Conservation (phyloP, 108 stramenopile species). For the Skeletonema marinoi region DNA sequence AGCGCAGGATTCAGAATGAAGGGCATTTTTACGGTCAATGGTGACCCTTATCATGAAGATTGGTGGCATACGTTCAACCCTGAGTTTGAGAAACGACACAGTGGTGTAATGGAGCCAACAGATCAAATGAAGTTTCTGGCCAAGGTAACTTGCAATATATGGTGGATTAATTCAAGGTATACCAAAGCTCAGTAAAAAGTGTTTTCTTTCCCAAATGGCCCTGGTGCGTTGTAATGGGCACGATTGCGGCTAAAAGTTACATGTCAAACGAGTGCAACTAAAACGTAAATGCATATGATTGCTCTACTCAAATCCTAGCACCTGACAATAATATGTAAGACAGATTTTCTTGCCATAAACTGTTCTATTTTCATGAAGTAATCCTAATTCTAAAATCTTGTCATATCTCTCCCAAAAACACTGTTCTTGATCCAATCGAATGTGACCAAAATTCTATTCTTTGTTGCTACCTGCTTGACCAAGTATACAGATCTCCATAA, state of each 20-base stretch:
- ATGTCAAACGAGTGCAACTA: no score
- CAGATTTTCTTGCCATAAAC: no score
- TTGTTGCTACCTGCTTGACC: constrained; percentile 74
- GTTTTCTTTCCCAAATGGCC: no score
- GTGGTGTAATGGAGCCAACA: background rate
- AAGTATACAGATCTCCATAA: constrained; percentile 77
- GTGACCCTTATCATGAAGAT: constrained; percentile 40
- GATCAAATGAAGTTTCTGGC: constrained; percentile 22
- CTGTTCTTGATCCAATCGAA: constrained; percentile 76
- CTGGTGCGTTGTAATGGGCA: no score
- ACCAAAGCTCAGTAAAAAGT: background rate
- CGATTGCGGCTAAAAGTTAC: no score
- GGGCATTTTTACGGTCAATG: constrained; percentile 23
- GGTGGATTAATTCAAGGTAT: constrained; percentile 16
- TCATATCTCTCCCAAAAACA: constrained; percentile 65
- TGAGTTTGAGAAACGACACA: background rate
- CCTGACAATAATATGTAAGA: no score
- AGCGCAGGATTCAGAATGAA: constrained; percentile 22
- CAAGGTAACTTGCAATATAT: constrained; percentile 33
- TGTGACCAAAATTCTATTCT: constrained; percentile 62
- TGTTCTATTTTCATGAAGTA: no score
- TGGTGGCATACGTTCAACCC: constrained; percentile 18
- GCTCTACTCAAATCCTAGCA: no score
- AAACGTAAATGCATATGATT: no score
- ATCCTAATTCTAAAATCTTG: background rate